Conservation (phyloP, 257 asterid species). For the Henckelia pumila region DNA sequence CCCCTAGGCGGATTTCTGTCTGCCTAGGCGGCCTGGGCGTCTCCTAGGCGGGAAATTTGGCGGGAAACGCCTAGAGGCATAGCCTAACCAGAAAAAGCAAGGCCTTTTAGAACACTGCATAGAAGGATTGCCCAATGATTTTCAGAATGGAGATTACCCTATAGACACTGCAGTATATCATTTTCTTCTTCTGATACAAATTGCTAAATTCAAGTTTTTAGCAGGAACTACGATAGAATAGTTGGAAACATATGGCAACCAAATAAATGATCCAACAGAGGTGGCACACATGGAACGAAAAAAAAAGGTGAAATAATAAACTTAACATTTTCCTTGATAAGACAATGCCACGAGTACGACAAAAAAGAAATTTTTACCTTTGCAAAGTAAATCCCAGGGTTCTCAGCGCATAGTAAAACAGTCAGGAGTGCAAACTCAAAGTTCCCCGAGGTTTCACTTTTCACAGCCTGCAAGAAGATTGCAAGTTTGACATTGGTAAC, state of each 20-base stretch:
- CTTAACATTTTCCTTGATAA: neutral
- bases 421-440: slow-evolving; percentile 73
- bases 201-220: neutral
- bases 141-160: neutral
- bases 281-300: neutral
- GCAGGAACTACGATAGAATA: neutral
- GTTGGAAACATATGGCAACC: neutral
- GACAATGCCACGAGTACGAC: neutral
- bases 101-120: too few species aligned
- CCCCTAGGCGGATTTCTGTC: too few species aligned
- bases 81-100: too few species aligned
- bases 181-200: neutral
- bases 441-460: slow-evolving; percentile 80
- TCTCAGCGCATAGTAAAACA: slow-evolving; percentile 66
- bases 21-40: too few species aligned
- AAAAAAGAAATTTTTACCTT: slow-evolving; percentile 50
- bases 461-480: slow-evolving; percentile 61
- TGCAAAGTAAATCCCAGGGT: slow-evolving; percentile 77
- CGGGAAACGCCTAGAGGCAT: too few species aligned
- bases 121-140: too few species aligned
- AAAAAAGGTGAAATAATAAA: neutral
- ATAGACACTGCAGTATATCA: neutral
- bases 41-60: too few species aligned
- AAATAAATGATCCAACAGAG: neutral
- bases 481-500: slow-evolving; percentile 8